Evolutionary conservation across 306 rosid species (phyloP), one percentile per base, ranked within the genome.

Genomic region (Cucumis melo): DNA sequence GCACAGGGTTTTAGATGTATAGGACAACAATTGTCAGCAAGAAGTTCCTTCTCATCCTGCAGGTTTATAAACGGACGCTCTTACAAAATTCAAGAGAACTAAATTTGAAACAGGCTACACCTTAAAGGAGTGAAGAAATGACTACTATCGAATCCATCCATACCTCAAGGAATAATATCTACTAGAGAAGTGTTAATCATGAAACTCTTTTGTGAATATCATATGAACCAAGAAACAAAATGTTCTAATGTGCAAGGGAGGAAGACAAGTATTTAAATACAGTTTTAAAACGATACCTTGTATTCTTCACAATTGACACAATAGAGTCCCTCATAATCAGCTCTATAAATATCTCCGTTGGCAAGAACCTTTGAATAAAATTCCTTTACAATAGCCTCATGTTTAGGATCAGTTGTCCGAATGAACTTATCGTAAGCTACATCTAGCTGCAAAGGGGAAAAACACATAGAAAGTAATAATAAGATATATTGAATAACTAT

Each of bases 251-350:
- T 38, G 76, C 27, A 24, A 71, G 11, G 24, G 23, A 68, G 23
- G 29, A 71, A 15, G 39, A 71, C 38, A 44, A 24, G 14, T 5
- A 42, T 7, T 19, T 68, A 68, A 23, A 57, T 10, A 66, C 14
- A 3, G 13, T 32, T 46, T 59, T 14, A 59, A 85, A 80, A 50
- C 36, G 78, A 27, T 58, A 93, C 96, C 98, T 94, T 94, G 79
- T 94, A 94, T 78, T 94, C 98, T 84, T 94, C 98, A 39, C 98
- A 94, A 75, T 89, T 91, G 78, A 94, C 86, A 76, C 98, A 94
- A 86, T 94, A 94, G 77, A 94, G 94, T 58, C 98, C 98, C 80
- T 90, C 97, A 70, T 91, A 94, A 78, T 94, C 95, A 83, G 97
- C 96, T 77, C 89, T 90, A 81, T 94, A 94, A 78, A 91, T 94